Evolutionary conservation across 208 protist genomes (phyloP).

Genomic region (Crithidia bombi): DNA sequence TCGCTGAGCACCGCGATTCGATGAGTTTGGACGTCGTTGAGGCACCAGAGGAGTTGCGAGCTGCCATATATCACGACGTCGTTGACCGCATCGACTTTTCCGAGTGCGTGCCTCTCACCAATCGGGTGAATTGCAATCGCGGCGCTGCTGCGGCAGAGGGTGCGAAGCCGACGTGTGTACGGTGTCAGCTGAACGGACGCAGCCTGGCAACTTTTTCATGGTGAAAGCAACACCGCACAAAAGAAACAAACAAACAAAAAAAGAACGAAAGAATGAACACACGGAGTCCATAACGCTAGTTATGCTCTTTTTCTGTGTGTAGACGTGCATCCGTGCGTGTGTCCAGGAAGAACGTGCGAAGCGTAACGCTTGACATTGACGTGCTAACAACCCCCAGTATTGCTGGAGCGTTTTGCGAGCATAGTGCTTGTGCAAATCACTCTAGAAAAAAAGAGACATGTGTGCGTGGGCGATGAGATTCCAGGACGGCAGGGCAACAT

Average conservation of each 20-base stretch:
- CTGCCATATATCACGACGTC: conserved; percentile 52
- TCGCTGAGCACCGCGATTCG: conserved; percentile 37
- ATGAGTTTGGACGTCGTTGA: conserved; percentile 41
- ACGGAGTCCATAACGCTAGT: no score
- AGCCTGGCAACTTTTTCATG: conserved; percentile 35
- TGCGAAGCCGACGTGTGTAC: neutral
- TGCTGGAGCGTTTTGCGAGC: no score
- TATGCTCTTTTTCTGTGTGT: no score
- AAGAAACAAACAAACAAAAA: neutral
- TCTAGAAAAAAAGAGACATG: no score
- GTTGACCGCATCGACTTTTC: conserved; percentile 52
- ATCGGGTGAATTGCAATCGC: neutral
- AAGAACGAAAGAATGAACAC: no score
- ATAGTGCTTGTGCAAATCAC: no score
- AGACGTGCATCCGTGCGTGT: no score
- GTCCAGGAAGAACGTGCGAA: no score
- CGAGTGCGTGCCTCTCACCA: conserved; percentile 24
- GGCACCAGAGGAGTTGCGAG: conserved; percentile 51
- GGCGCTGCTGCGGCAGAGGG: neutral
- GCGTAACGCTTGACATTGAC: no score
- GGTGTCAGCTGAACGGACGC: conserved; percentile 56
- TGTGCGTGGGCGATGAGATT: no score
- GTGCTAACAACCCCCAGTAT: no score
- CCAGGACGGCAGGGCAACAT: no score
- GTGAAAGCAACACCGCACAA: conserved; percentile 14